These are phyloP conservation scores for Pleurotus salmoneostramineus DNA, from an alignment of 768 basidiomycete genomes.

Conservation along the genomic window DNA sequence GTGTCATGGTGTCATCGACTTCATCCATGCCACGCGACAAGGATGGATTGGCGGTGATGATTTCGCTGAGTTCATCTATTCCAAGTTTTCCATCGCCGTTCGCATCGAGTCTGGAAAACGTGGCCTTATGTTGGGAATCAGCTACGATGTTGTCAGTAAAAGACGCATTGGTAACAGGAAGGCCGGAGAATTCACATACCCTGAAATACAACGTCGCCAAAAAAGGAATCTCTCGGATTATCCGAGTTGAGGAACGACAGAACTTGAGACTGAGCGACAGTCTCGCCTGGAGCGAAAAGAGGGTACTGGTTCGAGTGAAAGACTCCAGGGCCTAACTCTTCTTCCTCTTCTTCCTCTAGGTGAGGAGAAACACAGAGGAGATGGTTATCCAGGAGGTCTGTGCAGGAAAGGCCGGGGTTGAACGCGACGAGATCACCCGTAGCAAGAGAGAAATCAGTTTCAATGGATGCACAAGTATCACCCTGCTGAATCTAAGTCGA, in stretches of 20 bases:
- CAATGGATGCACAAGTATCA: background rate
- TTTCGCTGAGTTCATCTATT: background rate
- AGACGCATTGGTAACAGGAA: background rate
- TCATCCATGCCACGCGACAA: background rate
- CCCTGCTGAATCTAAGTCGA: background rate
- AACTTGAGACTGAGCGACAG: conserved; percentile 1
- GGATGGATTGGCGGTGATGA: background rate
- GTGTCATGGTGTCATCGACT: background rate
- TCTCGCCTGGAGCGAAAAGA: background rate
- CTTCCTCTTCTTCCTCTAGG: background rate
- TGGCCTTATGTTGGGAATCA: conserved; percentile 4
- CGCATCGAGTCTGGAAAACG: conserved; percentile 1
- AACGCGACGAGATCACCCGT: background rate
- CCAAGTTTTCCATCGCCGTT: conserved; percentile 2
- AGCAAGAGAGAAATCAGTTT: background rate
- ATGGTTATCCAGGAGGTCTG: background rate
- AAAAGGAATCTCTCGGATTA: background rate
- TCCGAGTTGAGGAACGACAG: conserved; percentile 3
- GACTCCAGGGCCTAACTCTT: background rate
- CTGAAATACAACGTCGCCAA: conserved; percentile 6
- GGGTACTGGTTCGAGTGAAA: background rate
- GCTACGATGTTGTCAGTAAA: background rate
- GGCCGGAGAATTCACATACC: background rate
- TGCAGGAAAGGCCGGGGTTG: background rate
- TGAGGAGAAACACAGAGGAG: background rate